phyloP scores from a whole-genome alignment of 805 yeast genomes.

The Sugiyamaella americana region DNA sequence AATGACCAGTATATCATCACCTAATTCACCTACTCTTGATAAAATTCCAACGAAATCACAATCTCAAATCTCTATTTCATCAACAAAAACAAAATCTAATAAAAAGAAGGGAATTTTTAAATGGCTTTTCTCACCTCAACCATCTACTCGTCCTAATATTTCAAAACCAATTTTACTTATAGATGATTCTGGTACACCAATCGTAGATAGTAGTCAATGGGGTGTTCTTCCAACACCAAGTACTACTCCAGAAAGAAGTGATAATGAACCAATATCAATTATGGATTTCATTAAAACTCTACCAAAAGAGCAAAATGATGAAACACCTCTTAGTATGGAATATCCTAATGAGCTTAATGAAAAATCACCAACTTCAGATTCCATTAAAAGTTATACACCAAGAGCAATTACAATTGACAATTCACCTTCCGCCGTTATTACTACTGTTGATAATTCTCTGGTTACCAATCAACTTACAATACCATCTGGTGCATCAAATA shows the following conservation, averaged over 20 bases:
- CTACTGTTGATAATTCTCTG: no score
- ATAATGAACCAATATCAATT: neutral
- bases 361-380: no score
- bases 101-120: conserved; percentile 13
- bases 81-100: conserved; percentile 6
- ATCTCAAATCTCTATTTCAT: neutral
- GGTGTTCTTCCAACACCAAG: neutral
- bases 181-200: neutral
- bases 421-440: no score
- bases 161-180: neutral
- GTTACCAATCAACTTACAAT: no score
- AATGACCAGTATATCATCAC: no score
- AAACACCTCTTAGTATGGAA: neutral
- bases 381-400: no score
- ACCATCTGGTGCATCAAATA: no score
- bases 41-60: neutral
- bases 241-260: neutral
- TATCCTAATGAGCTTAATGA: neutral
- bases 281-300: neutral
- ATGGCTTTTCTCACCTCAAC: conserved; percentile 12
- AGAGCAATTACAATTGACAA: no score
- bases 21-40: no score
- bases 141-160: conserved; percentile 6
- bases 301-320: neutral
- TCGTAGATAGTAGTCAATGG: neutral